Base-by-base conservation (phyloP, 176 grass and related monocot genomes). In the Musa itinerans region DNA sequence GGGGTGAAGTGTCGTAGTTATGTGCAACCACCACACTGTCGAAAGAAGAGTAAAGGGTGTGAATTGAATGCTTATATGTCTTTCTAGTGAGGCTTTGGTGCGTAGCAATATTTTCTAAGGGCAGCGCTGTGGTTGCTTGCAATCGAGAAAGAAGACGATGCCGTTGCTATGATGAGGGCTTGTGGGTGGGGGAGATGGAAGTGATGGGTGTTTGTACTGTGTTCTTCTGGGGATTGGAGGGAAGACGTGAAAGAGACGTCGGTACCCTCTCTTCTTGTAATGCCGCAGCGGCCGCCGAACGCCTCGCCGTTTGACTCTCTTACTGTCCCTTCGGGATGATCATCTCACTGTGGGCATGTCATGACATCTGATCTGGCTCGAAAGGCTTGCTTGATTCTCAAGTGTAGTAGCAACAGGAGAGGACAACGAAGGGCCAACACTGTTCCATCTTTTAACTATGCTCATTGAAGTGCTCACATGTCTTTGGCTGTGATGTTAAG, bases 221-320 rank as follows among this genome's bases (percentile, higher is more conserved):
- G 81, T 71, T 50, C 11, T 74, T 17, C 2, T 74, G 50, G 81
- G 81, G 81, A 71, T 66, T 21, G 43, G 59, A 27, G 85, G 17
- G 74, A 10, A 61, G 22, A 27, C 68, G 77, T 79, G 11, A 49
- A 81, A 49, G 15, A 1, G 66, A 76, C 43, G 17, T 16, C 29
- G 48, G 54, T 43, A 55, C 8, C 20, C 71, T 81, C 5, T 34
- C 29, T 5, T 76, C 68, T 75, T 16, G 68, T 8, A 29, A 26
- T 52, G 29, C 29, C 29, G 81, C 63, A 16, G 68, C 79, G 80
- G 83, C 72, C 57, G 80, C 72, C 83, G 73, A 61, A 75, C 52
- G 75, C 56, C 22, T 34, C 84, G 69, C 14, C 63, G 54, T 73
- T 75, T 86, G 84, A 86, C 79, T 68, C 75, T 69, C 74, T 54